Conservation (phyloP, 148 eudicot species). For the Chenopodium suecicum region DNA sequence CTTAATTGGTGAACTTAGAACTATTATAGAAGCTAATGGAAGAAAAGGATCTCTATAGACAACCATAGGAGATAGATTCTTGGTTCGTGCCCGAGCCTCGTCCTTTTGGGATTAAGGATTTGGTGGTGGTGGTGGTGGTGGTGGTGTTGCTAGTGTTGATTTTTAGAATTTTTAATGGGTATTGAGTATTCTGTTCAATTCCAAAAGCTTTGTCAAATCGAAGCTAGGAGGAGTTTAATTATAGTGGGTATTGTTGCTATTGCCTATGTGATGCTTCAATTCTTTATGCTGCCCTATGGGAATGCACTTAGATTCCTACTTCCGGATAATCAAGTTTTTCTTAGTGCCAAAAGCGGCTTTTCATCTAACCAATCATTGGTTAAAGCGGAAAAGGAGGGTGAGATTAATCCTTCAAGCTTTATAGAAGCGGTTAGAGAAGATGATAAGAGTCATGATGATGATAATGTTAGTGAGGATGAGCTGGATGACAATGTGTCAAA, state of each 20-base stretch:
- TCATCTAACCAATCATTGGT: slow-evolving; percentile 18
- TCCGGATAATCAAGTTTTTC: slow-evolving; percentile 30
- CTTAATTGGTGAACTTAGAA: neutral
- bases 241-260: slow-evolving; percentile 56
- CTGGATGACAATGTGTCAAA: slow-evolving; percentile 12
- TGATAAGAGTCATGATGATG: slow-evolving; percentile 1
- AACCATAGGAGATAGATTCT: neutral
- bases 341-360: slow-evolving; percentile 14
- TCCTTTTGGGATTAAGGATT: neutral
- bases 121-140: neutral
- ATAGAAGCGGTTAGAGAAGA: slow-evolving; percentile 14
- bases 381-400: slow-evolving; percentile 19
- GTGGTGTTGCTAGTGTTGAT: neutral
- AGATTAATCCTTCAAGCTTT: slow-evolving; percentile 16
- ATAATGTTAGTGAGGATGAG: slow-evolving; percentile 1
- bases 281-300: slow-evolving; percentile 66
- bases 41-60: neutral
- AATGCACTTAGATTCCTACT: slow-evolving; percentile 51
- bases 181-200: slow-evolving; percentile 50
- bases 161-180: neutral
- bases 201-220: slow-evolving; percentile 45
- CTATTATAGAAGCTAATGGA: neutral
- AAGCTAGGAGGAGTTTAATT: slow-evolving; percentile 52
- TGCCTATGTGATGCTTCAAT: slow-evolving; percentile 66
- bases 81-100: neutral